Conservation (phyloP, 2,329 filamentous ascomycete species). For the Ophioceras dolichostomum region DNA sequence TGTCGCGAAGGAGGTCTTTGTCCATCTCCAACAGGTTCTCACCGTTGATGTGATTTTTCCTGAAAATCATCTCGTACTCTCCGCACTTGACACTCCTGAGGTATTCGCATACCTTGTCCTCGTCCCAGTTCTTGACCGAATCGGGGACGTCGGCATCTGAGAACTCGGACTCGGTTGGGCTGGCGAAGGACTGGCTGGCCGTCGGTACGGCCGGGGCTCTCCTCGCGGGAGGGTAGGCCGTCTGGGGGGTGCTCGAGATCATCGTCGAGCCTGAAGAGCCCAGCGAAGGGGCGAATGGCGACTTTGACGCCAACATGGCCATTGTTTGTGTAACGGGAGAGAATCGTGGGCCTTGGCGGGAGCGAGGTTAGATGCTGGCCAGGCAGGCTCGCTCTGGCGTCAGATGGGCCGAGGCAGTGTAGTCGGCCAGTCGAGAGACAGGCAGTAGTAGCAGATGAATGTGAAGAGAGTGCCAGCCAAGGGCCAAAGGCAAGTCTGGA, state of each 20-base stretch:
- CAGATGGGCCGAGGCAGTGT: too few species aligned
- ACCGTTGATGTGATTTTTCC: constrained; percentile 92
- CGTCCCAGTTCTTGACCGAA: constrained; percentile 76
- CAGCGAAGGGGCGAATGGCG: constrained; percentile 51
- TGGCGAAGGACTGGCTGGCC: constrained; percentile 51
- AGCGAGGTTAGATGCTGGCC: too few species aligned
- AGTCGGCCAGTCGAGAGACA: too few species aligned
- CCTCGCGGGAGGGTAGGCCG: constrained; percentile 37
- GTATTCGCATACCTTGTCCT: constrained; percentile 85
- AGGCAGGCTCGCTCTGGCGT: too few species aligned
- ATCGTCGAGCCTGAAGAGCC: constrained; percentile 27
- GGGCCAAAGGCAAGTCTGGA: too few species aligned
- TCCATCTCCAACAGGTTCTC: constrained; percentile 96
- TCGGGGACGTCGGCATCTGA: constrained; percentile 70
- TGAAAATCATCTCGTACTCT: constrained; percentile 78
- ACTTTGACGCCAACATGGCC: constrained; percentile 70
- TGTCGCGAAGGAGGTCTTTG: constrained; percentile 90
- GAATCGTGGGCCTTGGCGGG: neutral
- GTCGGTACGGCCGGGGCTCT: constrained; percentile 36
- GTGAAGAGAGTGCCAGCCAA: too few species aligned
- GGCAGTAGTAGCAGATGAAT: too few species aligned
- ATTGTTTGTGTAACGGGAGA: constrained; percentile 33
- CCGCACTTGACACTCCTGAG: constrained; percentile 81
- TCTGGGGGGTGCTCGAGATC: constrained; percentile 32
- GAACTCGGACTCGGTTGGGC: constrained; percentile 87